Evolutionary conservation across 352 stramenopile species (phyloP).

Genomic region (Phytophthora pisi): DNA sequence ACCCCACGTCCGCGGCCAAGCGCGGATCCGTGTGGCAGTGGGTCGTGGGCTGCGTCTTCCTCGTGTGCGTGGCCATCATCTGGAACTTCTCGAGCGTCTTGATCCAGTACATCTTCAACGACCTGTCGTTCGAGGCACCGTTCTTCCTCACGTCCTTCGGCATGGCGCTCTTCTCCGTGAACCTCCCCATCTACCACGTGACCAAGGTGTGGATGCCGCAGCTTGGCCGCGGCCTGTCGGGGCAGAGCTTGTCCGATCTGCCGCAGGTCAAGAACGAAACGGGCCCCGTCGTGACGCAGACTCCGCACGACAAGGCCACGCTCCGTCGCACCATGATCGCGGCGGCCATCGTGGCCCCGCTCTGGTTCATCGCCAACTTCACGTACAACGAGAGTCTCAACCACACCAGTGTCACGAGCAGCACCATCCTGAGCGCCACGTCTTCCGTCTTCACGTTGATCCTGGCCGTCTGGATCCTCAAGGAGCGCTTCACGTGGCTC

Average conservation of each 20-base stretch:
- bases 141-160: slow-evolving; percentile 89
- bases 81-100: slow-evolving; percentile 85
- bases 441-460: slow-evolving; percentile 95
- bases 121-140: slow-evolving; percentile 77
- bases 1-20: slow-evolving; percentile 22
- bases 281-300: slow-evolving; percentile 22
- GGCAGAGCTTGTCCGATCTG: slow-evolving; percentile 17
- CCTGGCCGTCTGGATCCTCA: slow-evolving; percentile 82
- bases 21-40: slow-evolving; percentile 60
- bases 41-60: slow-evolving; percentile 66
- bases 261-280: slow-evolving; percentile 30
- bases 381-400: slow-evolving; percentile 94
- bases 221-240: slow-evolving; percentile 4
- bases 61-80: slow-evolving; percentile 72
- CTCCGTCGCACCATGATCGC: slow-evolving; percentile 50
- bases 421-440: slow-evolving; percentile 94
- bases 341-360: slow-evolving; percentile 73
- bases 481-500: slow-evolving; percentile 81
- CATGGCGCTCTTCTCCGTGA: slow-evolving; percentile 78
- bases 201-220: slow-evolving; percentile 48
- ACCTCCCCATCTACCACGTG: slow-evolving; percentile 74
- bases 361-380: slow-evolving; percentile 97
- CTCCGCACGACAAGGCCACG: slow-evolving; percentile 29
- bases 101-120: slow-evolving; percentile 88
- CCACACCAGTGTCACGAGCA: slow-evolving; percentile 94